Evolutionary conservation across 208 protist genomes (phyloP).

Genomic region (Sergeia podlipaevii): DNA sequence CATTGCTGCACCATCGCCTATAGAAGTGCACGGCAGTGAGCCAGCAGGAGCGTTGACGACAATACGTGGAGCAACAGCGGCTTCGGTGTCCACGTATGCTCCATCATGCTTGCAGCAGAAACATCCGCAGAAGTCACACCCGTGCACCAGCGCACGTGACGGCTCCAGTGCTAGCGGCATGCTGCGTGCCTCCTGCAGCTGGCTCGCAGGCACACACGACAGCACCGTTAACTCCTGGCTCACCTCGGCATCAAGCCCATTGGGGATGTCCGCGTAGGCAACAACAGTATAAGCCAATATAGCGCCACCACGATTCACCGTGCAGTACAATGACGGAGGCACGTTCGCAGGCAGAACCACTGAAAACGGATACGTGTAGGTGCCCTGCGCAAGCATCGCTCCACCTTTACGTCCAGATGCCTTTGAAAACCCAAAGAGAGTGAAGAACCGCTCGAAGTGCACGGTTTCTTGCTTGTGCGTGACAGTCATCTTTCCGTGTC

Average conservation of each 20-base stretch:
- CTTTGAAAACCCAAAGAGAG: constrained; percentile 39
- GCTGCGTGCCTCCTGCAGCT: not conserved
- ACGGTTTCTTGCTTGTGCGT: constrained; percentile 11
- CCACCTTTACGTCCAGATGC: constrained; percentile 27
- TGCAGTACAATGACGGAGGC: constrained; percentile 23
- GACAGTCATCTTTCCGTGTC: not conserved
- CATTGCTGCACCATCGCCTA: no score
- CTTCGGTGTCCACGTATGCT: no score
- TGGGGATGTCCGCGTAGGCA: constrained; percentile 29
- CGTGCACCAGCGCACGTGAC: not conserved
- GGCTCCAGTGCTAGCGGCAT: not conserved
- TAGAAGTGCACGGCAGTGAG: no score
- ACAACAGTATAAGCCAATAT: constrained; percentile 27
- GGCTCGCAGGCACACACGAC: not conserved
- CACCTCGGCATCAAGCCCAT: constrained; percentile 25
- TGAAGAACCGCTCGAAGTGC: constrained; percentile 36
- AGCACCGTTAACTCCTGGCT: constrained; percentile 6
- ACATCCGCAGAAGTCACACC: not conserved
- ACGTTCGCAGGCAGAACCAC: constrained; percentile 18
- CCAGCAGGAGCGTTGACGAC: no score
- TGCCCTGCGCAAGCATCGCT: constrained; percentile 19
- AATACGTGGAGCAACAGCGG: no score
- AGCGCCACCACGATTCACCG: constrained; percentile 3
- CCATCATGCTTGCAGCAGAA: no score
- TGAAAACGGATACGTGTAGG: constrained; percentile 37